phyloP scores from a whole-genome alignment of 1,139 yeast species.

The Kodamaea ohmeri region DNA sequence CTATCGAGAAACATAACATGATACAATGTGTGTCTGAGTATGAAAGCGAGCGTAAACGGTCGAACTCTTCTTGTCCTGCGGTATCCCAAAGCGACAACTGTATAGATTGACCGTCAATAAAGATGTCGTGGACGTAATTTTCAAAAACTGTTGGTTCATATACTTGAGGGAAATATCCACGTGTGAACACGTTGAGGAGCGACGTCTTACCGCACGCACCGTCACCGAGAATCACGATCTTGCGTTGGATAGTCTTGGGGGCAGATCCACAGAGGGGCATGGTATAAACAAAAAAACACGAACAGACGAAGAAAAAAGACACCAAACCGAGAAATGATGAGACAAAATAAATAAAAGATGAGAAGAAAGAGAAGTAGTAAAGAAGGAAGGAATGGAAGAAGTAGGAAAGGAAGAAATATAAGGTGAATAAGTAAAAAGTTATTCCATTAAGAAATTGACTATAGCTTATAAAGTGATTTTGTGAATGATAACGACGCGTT shows the following conservation, averaged over 20 bases:
- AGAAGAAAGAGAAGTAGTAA: slow-evolving; percentile 1
- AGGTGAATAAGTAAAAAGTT: background rate
- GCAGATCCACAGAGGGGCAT: slow-evolving; percentile 26
- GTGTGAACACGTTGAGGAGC: slow-evolving; percentile 89
- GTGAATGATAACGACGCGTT: too few relatives aligned
- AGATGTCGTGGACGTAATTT: slow-evolving; percentile 95
- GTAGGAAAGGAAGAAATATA: background rate
- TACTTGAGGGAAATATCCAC: slow-evolving; percentile 97
- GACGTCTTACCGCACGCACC: slow-evolving; percentile 85
- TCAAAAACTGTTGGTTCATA: slow-evolving; percentile 98
- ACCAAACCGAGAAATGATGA: background rate
- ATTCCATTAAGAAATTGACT: too few relatives aligned
- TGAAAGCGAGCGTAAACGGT: slow-evolving; percentile 81
- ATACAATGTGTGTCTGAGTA: slow-evolving; percentile 96
- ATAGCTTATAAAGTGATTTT: too few relatives aligned
- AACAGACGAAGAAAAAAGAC: too few relatives aligned
- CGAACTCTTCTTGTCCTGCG: slow-evolving; percentile 98
- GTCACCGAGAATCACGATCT: slow-evolving; percentile 93
- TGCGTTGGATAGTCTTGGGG: slow-evolving; percentile 58
- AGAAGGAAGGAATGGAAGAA: background rate
- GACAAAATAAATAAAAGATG: background rate
- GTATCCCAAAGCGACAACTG: slow-evolving; percentile 97
- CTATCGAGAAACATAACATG: slow-evolving; percentile 93
- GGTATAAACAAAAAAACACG: background rate
- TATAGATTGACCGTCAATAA: slow-evolving; percentile 90